These are phyloP conservation scores for Pharnaceum exiguum DNA, from an alignment of 148 eudicot species.

Conservation along the genomic window DNA sequence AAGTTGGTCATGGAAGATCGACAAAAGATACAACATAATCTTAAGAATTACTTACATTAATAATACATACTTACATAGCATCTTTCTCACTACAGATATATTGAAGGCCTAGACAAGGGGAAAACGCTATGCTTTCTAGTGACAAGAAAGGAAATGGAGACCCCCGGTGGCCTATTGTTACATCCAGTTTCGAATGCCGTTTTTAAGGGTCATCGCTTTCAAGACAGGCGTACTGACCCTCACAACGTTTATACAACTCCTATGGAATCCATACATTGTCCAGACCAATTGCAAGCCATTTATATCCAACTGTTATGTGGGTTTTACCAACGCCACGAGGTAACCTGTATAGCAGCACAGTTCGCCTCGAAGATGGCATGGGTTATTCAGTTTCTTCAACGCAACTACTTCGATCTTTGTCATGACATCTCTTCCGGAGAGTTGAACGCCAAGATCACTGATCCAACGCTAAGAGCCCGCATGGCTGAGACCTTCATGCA, in stretches of 20 bases:
- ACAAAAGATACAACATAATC: too few relatives aligned
- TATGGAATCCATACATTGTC: conserved; percentile 52
- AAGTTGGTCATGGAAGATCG: too few relatives aligned
- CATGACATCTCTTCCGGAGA: conserved; percentile 50
- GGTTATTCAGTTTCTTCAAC: conserved; percentile 56
- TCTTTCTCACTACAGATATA: too few relatives aligned
- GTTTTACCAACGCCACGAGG: conserved; percentile 50
- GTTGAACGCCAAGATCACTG: conserved; percentile 38
- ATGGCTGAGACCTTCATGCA: conserved; percentile 34
- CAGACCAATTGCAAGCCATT: conserved; percentile 78
- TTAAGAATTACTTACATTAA: too few relatives aligned
- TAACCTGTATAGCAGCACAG: conserved; percentile 70
- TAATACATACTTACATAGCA: too few relatives aligned
- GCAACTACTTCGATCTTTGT: conserved; percentile 48
- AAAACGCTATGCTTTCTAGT: conserved; percentile 70
- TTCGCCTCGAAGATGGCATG: conserved; percentile 76
- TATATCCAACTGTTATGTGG: conserved; percentile 72
- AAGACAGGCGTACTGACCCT: conserved; percentile 38
- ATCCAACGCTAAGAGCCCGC: conserved; percentile 41
- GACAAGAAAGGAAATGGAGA: conserved; percentile 66
- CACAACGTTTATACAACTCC: conserved; percentile 59
- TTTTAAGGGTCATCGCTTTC: conserved; percentile 64
- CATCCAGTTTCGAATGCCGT: conserved; percentile 68
- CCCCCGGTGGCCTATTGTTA: conserved; percentile 65
- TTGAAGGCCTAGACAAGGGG: conserved; percentile 59